Base-by-base conservation (phyloP, 1,284 basidiomycete genomes). In the Polyporus tsugae region DNA sequence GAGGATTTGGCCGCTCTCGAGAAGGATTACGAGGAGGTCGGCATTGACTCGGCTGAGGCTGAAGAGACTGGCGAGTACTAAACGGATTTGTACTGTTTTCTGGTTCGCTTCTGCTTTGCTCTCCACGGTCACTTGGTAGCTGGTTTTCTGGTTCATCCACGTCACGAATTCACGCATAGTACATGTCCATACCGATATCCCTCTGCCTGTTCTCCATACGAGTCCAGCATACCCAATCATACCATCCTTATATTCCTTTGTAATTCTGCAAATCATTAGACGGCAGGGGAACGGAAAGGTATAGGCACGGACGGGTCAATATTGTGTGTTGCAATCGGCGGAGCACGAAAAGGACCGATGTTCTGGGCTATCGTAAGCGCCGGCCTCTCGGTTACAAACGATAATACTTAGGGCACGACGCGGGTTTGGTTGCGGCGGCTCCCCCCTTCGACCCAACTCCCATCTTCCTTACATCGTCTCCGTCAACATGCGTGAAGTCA, bases 1-100 rank as follows among this genome's bases (percentile, higher is more conserved):
- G 97, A 98, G 84, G 97, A 98, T 82, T 90, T 98, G 69, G 97
- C 97, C 49, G 97, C 97, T 17, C 90, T 98, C 69, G 97, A 98
- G 87, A 97, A 98, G 84, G 95, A 97, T 77, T 97, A 97, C 79
- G 95, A 96, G 81, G 95, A 97, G 82, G 96, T 98, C 80, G 95
- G 95, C 76, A 91, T 94, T 69, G 95, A 97, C 85, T 94, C 94
- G 63, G 93, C 92, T 59, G 95, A 95, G 71, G 89, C 83, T 38
- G 95, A 95, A 80, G 95, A 93, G 79, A 90, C 86, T 72, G 91
- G 86, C 72, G 92, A 94, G 81, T 94, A 94, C 82, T 94, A 88
- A 77, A 75, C 68, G 73, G 53, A 60, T 68, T 64, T 64, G 61
- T 66, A 61, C 64, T 70, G 46, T 73, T 70, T 36, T 11, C 59